Evolutionary conservation across 768 basidiomycete species (phyloP).

Genomic region (Chalciporus pseudorubinellus): DNA sequence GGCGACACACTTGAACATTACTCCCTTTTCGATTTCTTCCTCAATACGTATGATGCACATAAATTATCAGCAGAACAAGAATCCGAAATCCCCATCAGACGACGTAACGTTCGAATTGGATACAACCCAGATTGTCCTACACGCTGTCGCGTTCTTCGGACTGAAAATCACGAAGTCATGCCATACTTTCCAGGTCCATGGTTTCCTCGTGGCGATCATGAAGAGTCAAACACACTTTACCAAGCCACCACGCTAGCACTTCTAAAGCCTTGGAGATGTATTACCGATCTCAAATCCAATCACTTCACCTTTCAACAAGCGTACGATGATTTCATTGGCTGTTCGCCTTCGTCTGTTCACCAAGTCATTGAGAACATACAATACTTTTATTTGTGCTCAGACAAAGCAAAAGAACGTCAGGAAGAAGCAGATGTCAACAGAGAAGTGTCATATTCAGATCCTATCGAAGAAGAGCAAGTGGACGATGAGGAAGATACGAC

Average conservation of each 20-base stretch:
- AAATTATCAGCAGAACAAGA: too few species aligned
- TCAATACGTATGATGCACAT: background rate
- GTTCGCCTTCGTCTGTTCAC: background rate
- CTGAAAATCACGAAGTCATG: slow-evolving; percentile 31
- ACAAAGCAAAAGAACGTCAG: background rate
- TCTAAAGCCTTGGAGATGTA: slow-evolving; percentile 1
- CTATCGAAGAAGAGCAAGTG: too few species aligned
- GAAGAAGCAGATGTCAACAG: too few species aligned
- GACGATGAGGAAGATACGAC: too few species aligned
- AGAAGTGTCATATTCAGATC: too few species aligned
- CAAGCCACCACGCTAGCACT: background rate
- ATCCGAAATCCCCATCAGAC: background rate
- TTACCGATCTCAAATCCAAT: slow-evolving; percentile 14
- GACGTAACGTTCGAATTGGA: background rate
- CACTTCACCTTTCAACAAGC: slow-evolving; percentile 16
- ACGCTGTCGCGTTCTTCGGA: slow-evolving; percentile 21
- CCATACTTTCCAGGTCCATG: slow-evolving; percentile 12
- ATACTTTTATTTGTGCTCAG: slow-evolving; percentile 31
- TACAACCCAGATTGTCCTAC: background rate
- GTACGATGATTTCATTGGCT: slow-evolving; percentile 17
- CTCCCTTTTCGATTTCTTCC: slow-evolving; percentile 1
- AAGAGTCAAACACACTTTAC: background rate
- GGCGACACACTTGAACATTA: background rate
- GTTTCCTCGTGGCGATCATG: background rate
- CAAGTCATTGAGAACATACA: slow-evolving; percentile 28